phyloP scores from a whole-genome alignment of 2,329 filamentous ascomycete genomes.

The Ceratocystis harringtonii region DNA sequence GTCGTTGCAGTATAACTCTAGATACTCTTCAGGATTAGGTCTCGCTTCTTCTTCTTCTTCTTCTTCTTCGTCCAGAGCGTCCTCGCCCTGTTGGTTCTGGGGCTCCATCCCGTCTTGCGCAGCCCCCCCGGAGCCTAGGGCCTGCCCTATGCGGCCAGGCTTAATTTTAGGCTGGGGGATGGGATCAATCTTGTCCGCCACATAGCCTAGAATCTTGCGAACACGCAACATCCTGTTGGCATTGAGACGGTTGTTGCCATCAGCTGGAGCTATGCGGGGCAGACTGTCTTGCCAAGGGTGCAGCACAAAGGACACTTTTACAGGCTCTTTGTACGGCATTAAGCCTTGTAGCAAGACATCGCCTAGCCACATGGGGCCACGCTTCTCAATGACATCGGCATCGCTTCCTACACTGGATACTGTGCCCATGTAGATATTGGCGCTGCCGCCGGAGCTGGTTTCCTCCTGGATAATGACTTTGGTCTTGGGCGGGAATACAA shows the following conservation, averaged over 20 bases:
- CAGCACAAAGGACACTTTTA: slow-evolving; percentile 90
- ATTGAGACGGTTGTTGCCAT: slow-evolving; percentile 81
- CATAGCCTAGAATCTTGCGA: slow-evolving; percentile 83
- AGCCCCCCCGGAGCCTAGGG: not conserved
- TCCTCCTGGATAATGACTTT: slow-evolving; percentile 57
- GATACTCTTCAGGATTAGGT: slow-evolving; percentile 74
- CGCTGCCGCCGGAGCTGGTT: slow-evolving; percentile 47
- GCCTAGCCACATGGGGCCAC: slow-evolving; percentile 81
- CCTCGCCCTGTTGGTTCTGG: not conserved
- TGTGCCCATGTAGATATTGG: slow-evolving; percentile 82
- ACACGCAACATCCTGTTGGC: slow-evolving; percentile 93
- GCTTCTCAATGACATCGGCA: slow-evolving; percentile 69
- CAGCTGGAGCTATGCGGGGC: slow-evolving; percentile 56
- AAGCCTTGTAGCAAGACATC: slow-evolving; percentile 75
- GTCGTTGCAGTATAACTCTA: slow-evolving; percentile 89
- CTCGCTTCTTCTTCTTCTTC: slow-evolving; percentile 37
- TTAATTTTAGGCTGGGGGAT: slow-evolving; percentile 25
- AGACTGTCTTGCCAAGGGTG: slow-evolving; percentile 64
- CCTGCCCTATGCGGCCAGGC: not conserved
- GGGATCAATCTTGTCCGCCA: slow-evolving; percentile 79
- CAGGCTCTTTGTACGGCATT: slow-evolving; percentile 72
- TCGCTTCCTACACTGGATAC: slow-evolving; percentile 64
- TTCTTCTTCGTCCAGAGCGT: not conserved
- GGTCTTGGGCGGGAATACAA: slow-evolving; percentile 54
- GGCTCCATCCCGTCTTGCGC: not conserved